Evolutionary conservation across 2,329 filamentous ascomycete species (phyloP), one percentile per base, ranked within the genome.

Genomic region (Epichloe hybrida): DNA sequence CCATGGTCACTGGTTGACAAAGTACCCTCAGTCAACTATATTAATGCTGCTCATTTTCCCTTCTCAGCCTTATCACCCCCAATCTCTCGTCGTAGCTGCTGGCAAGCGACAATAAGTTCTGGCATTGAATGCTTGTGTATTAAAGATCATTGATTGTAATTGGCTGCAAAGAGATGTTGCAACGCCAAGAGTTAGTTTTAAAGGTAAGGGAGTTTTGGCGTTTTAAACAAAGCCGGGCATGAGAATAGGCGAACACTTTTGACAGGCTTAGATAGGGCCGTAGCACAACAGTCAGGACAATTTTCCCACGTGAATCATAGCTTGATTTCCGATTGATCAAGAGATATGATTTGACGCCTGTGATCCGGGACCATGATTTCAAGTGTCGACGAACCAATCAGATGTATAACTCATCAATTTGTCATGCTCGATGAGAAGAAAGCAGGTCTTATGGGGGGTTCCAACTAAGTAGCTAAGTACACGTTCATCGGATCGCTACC

Each of bases 1-100:
- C 70, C 6, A 78, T 79, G 74, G 67, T 76, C 54, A 79, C 72
- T 53, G 74, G 68, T 47, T 78, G 62, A 68, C 35, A 4, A 37
- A 31, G n/a, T 9, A 2, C 21, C 12, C 12, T 15, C 6, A 27
- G 5, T 15, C 17, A 11, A 17, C 23, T 35, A 12, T 8, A 51
- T 15, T 20, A 35, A 13, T 15, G 51, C 40, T 53, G 13, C 11
- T 31, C 36, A 20, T 3, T 36, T 1, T 3, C 8, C 8, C 31
- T 31, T 31, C 31, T 27, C 36, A 34, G 27, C 17, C 34, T 44
- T 13, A 11, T 48, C 35, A 3, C 34, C 27, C 17, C 13, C 13
- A 20, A 21, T 6, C 9, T 40, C n/a, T 27, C 20, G 11, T 40
- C 21, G 9, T 39, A 17, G 40, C 46, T 48, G 36, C 46, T 21